phyloP scores from a whole-genome alignment of 1,284 basidiomycete species.

The Ceratobasidium sp. region DNA sequence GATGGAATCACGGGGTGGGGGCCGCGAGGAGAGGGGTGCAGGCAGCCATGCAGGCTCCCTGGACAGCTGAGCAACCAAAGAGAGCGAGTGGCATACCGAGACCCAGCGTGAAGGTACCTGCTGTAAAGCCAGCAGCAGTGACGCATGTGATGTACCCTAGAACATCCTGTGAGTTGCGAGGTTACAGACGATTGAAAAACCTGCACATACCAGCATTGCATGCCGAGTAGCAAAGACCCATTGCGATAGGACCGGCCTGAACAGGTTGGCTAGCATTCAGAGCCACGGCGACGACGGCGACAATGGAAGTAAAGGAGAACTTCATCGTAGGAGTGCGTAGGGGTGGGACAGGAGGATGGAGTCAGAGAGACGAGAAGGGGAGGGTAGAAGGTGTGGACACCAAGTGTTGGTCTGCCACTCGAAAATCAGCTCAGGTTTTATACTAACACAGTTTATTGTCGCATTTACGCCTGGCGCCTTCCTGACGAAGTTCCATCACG shows the following conservation, averaged over 20 bases:
- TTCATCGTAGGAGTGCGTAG: constrained; percentile 9
- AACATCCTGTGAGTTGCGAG: background rate
- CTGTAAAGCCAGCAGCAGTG: background rate
- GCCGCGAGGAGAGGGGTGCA: constrained; percentile 17
- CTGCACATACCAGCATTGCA: constrained; percentile 12
- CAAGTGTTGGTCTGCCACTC: background rate
- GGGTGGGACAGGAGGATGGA: background rate
- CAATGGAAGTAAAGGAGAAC: constrained; percentile 21
- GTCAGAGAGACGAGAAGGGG: background rate
- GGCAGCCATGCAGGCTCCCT: constrained; percentile 15
- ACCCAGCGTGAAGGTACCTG: constrained; percentile 18
- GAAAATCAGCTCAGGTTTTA: constrained; percentile 6
- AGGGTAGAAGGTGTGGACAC: background rate
- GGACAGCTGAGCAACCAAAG: background rate
- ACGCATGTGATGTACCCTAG: constrained; percentile 12
- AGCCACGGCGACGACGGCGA: background rate
- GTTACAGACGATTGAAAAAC: background rate
- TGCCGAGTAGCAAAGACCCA: constrained; percentile 13
- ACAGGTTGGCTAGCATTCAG: constrained; percentile 8
- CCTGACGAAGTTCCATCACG: too few relatives aligned
- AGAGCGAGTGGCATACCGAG: background rate
- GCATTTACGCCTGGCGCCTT: too few relatives aligned
- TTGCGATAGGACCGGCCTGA: constrained; percentile 10
- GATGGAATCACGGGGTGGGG: background rate
- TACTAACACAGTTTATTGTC: background rate